Base-by-base conservation (phyloP, 306 rosid species). In the Quercus robur region DNA sequence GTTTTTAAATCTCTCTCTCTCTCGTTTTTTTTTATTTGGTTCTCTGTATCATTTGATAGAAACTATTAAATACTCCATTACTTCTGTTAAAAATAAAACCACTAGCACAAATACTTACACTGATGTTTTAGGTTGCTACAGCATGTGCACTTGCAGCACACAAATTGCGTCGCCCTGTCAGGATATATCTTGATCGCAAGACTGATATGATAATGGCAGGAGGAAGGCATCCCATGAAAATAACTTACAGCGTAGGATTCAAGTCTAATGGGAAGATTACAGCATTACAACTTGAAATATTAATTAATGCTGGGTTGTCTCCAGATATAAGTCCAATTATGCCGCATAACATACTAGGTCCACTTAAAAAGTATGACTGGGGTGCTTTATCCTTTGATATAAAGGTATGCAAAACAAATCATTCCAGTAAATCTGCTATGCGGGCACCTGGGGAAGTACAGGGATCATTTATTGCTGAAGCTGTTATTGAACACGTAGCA, bases 181-280 rank as follows among this genome's bases (percentile, higher is more conserved):
- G 97, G 90, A 90, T 77, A 13, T 93, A 91, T 80, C 84, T 89
- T 15, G 86, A 91, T 86, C 94, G 99, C 62, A 93, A 91, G 89
- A 87, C 93, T 18, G 99, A 95, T 80, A 93, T 93, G 97, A 85
- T 93, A 83, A 87, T 91, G 91, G 91, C 96, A 20, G 99, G 97
- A 81, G 99, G 99, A 81, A 87, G 99, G 84, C 99, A 95, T 88
- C 97, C 99, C 46, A 87, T 95, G 95, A 93, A 91, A 84, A 87
- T 95, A 79, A 93, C 87, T 51, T 95, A 93, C 77, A 87, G 77
- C 75, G 98, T 91, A 41, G 96, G 99, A 77, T 95, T 95, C 81
- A 95, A 86, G 87, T 85, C 87, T 63, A 85, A 85, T 71, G 99
- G 99, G 70, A 95, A 93, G 85, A 88, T 95, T 71, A 95, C 97